Evolutionary conservation across 2,329 filamentous ascomycete genomes (phyloP).

Genomic region (Pseudonectria buxi): DNA sequence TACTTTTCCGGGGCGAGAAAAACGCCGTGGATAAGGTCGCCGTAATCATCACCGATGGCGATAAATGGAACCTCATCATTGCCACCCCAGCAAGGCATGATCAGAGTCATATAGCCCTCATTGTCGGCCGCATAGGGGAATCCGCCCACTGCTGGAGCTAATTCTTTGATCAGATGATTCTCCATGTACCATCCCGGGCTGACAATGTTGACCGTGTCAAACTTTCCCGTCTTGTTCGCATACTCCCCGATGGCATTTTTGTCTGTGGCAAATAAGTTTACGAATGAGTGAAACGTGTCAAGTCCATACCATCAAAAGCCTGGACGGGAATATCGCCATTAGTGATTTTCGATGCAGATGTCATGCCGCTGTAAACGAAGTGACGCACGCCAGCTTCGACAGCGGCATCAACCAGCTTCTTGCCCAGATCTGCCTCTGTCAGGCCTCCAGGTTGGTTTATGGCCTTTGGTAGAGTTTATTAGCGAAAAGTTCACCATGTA

Average conservation of each 20-base stretch:
- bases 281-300: too few relatives aligned
- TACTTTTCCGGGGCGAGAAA: constrained; percentile 33
- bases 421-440: constrained; percentile 30
- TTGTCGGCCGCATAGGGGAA: constrained; percentile 31
- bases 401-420: constrained; percentile 27
- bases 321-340: constrained; percentile 24
- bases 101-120: constrained; percentile 31
- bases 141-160: constrained; percentile 32
- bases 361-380: constrained; percentile 31
- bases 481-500: not conserved
- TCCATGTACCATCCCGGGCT: constrained; percentile 37
- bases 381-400: constrained; percentile 26
- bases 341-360: constrained; percentile 26
- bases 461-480: constrained; percentile 8
- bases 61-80: constrained; percentile 31
- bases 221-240: constrained; percentile 24
- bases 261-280: constrained; percentile 19
- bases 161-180: constrained; percentile 30
- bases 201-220: constrained; percentile 30
- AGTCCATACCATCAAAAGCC: constrained; percentile 27
- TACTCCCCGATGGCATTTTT: constrained; percentile 33
- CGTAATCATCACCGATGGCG: constrained; percentile 34
- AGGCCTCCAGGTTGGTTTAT: constrained; percentile 20
- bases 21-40: constrained; percentile 39
- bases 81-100: constrained; percentile 33